A percentile compares a stretch with the other conserved stretches of the same genome.
Conservation (phyloP, 331 rosid species). For the Malus hybrid region DNA sequence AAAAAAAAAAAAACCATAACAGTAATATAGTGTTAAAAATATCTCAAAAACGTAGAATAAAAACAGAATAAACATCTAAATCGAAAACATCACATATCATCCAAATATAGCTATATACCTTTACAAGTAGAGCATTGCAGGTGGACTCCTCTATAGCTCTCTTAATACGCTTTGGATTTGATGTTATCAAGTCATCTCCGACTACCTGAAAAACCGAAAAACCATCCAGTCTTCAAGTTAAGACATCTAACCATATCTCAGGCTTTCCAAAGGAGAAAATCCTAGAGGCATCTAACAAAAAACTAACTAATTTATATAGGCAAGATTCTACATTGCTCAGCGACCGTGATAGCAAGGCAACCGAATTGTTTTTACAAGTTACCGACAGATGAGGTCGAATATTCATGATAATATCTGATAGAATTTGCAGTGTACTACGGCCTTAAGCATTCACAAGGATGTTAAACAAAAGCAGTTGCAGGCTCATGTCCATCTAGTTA, state of each 20-base stretch:
- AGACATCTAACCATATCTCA: background rate
- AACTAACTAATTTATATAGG: background rate
- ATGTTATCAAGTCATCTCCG: slow-evolving; percentile 82
- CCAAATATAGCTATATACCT: slow-evolving; percentile 40
- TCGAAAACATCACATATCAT: background rate
- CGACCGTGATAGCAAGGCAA: background rate
- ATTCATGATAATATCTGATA: background rate
- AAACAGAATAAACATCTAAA: background rate
- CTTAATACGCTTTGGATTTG: slow-evolving; percentile 76
- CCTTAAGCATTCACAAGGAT: background rate
- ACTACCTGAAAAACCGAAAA: slow-evolving; percentile 65
- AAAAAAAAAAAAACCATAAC: background rate
- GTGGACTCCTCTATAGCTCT: slow-evolving; percentile 69
- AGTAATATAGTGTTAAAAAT: background rate
- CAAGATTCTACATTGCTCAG: background rate
- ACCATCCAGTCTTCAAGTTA: background rate
- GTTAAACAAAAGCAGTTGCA: background rate
- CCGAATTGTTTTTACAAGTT: background rate
- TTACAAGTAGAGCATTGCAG: slow-evolving; percentile 78
- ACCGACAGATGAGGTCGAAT: background rate
- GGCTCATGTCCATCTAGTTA: background rate
- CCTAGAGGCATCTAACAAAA: slow-evolving; percentile 11
- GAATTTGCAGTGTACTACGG: background rate
- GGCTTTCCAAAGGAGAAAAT: background rate
- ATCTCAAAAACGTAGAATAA: background rate